phyloP scores from a whole-genome alignment of 176 grass and related monocot species.

The Leersia perrieri region DNA sequence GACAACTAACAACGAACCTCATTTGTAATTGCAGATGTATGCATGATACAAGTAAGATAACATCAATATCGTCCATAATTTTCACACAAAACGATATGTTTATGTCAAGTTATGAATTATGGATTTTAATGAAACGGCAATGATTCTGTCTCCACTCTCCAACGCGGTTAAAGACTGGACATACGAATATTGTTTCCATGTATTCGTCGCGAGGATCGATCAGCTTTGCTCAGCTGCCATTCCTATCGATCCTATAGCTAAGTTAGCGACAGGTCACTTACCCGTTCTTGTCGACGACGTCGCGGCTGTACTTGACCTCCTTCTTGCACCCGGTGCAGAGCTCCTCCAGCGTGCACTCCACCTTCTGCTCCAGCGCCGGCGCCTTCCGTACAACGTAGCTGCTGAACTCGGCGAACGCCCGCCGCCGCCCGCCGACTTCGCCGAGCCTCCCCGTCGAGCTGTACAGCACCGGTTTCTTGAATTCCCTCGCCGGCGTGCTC shows the following conservation, averaged over 20 bases:
- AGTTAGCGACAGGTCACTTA: slow-evolving; percentile 51
- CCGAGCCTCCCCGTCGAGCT: slow-evolving; percentile 22
- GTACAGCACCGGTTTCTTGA: slow-evolving; percentile 42
- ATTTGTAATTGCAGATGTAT: not conserved
- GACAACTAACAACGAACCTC: not conserved
- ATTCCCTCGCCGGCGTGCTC: slow-evolving; percentile 6
- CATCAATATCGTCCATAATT: no score
- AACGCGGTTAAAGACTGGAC: not conserved
- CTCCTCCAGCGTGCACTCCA: slow-evolving; percentile 95
- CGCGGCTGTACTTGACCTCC: slow-evolving; percentile 72
- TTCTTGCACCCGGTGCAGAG: slow-evolving; percentile 79
- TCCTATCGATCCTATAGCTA: not conserved
- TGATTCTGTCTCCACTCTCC: slow-evolving; percentile 17
- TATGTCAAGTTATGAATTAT: not conserved
- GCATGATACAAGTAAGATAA: not conserved
- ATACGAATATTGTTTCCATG: not conserved
- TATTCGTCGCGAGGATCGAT: not conserved
- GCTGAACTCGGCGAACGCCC: slow-evolving; percentile 58
- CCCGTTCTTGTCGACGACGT: slow-evolving; percentile 85
- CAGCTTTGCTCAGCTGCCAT: slow-evolving; percentile 11
- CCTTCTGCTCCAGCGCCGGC: slow-evolving; percentile 67
- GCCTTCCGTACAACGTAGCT: slow-evolving; percentile 68
- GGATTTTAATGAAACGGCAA: not conserved
- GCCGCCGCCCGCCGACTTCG: slow-evolving; percentile 3
- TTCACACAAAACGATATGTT: not conserved